Conservation (phyloP, 1,139 yeast genomes). For the Lodderomyces oxycetoniae region DNA sequence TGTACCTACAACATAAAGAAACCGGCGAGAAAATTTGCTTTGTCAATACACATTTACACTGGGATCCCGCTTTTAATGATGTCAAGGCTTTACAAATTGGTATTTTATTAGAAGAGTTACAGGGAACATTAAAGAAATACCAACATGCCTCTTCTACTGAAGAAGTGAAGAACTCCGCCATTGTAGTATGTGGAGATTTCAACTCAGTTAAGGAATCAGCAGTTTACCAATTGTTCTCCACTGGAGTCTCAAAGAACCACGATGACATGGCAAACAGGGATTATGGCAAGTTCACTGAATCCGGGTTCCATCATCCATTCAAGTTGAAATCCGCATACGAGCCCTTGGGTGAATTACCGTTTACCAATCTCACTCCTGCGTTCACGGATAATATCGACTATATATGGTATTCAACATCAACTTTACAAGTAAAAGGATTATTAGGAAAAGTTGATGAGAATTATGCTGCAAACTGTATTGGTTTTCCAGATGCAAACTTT, state of each 20-base stretch:
- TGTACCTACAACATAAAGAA: constrained; percentile 68
- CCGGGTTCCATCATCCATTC: constrained; percentile 79
- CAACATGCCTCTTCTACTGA: constrained; percentile 44
- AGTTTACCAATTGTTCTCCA: constrained; percentile 82
- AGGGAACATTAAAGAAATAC: constrained; percentile 50
- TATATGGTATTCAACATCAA: constrained; percentile 85
- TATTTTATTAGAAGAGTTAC: constrained; percentile 82
- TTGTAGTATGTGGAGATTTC: constrained; percentile 91
- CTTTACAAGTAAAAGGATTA: constrained; percentile 77
- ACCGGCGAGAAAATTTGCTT: constrained; percentile 71
- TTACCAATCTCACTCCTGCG: constrained; percentile 89
- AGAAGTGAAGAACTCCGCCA: constrained; percentile 63
- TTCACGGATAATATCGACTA: constrained; percentile 94
- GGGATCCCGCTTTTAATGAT: constrained; percentile 97
- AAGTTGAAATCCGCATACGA: constrained; percentile 83
- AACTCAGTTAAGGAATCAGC: constrained; percentile 87
- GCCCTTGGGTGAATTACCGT: constrained; percentile 82
- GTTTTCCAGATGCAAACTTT: constrained; percentile 89
- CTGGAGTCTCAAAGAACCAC: constrained; percentile 72
- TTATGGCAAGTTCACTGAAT: constrained; percentile 87
- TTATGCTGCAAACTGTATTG: constrained; percentile 73
- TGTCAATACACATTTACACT: constrained; percentile 92
- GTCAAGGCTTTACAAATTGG: constrained; percentile 96
- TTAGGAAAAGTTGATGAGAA: constrained; percentile 80
- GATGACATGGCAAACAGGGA: constrained; percentile 79